Percentiles rank a stretch among this genome's conserved stretches.
phyloP scores from a whole-genome alignment of 768 basidiomycete genomes.

The Krasilnikovozyma curviuscula region DNA sequence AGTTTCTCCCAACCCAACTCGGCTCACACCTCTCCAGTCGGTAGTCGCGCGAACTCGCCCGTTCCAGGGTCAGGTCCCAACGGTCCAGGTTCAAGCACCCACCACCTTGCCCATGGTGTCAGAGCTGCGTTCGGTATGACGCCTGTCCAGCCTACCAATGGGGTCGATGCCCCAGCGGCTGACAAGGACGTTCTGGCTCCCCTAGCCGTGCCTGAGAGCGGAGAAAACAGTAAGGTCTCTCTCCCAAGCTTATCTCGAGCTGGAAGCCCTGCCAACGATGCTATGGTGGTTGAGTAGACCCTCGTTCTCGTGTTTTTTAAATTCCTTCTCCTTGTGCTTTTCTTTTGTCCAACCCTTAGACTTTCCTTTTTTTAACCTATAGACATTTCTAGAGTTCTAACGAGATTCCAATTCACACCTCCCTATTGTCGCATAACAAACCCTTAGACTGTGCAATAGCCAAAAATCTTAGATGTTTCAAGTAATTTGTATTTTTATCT shows the following conservation, averaged over 20 bases:
- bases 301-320: no score
- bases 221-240: not conserved
- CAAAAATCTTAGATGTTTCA: no score
- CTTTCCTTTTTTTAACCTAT: no score
- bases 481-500: no score
- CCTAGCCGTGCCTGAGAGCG: not conserved
- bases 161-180: not conserved
- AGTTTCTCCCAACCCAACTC: constrained; percentile 14
- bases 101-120: constrained; percentile 64
- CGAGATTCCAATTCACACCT: no score
- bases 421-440: no score
- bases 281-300: no score
- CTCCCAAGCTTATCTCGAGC: constrained; percentile 1
- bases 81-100: constrained; percentile 26
- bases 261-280: not conserved
- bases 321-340: no score
- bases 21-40: constrained; percentile 19
- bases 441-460: no score
- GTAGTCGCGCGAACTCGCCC: constrained; percentile 21
- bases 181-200: not conserved
- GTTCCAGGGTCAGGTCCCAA: constrained; percentile 14
- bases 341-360: no score
- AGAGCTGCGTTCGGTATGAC: constrained; percentile 84
- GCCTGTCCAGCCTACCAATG: constrained; percentile 37
- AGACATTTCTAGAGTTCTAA: no score